Evolutionary conservation across 2,329 filamentous ascomycete species (phyloP).

Genomic region (Pyricularia pennisetigena): DNA sequence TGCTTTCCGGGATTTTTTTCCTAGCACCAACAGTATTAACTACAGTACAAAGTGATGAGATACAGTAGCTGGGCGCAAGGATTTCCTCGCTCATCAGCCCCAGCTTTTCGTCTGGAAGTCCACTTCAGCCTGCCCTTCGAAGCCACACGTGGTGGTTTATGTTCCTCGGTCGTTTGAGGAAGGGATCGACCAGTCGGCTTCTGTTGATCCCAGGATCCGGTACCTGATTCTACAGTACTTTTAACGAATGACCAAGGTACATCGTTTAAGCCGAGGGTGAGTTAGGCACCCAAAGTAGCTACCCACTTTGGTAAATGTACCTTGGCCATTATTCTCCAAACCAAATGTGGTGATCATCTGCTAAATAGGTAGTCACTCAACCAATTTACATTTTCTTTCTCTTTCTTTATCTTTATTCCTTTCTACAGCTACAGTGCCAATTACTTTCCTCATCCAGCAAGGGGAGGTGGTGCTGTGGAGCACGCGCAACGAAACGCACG

Average conservation of each 20-base stretch:
- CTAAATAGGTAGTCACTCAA: not conserved
- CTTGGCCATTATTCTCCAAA: not conserved
- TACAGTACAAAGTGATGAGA: not conserved
- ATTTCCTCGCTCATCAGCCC: not conserved
- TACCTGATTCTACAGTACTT: not conserved
- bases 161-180: slow-evolving; percentile 2
- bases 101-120: not conserved
- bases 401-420: not conserved
- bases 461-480: not conserved
- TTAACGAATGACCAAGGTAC: not conserved
- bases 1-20: not conserved
- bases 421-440: not conserved
- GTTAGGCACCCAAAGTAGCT: not conserved
- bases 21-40: not conserved
- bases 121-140: not conserved
- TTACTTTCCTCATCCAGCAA: not conserved
- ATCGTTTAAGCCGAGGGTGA: not conserved
- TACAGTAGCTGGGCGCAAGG: not conserved
- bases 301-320: not conserved
- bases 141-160: not conserved
- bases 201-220: not conserved
- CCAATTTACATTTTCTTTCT: not conserved
- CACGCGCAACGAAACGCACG: not conserved
- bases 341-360: not conserved
- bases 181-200: slow-evolving; percentile 1